phyloP scores from a whole-genome alignment of 163 green algal species.

The Chlamydomonas reinhardtii region DNA sequence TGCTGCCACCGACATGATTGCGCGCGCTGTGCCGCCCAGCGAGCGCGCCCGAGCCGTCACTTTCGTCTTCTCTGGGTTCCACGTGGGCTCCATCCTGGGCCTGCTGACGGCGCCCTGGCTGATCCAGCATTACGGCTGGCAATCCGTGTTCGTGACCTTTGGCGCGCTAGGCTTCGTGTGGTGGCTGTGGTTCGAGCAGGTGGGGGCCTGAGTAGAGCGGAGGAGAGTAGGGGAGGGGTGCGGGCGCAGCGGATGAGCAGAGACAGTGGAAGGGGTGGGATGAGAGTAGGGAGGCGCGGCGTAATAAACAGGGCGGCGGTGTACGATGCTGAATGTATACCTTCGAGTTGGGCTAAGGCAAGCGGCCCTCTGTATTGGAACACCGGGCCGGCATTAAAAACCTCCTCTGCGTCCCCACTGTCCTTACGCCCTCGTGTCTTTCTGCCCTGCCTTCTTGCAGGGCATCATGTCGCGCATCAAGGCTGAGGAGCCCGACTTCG shows the following conservation, averaged over 20 bases:
- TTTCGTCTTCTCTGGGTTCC: constrained; percentile 94
- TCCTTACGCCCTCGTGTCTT: too few relatives aligned
- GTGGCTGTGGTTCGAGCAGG: constrained; percentile 83
- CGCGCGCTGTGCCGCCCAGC: constrained; percentile 60
- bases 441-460: too few relatives aligned
- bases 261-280: too few relatives aligned
- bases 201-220: constrained; percentile 24
- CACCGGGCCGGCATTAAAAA: too few relatives aligned
- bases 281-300: too few relatives aligned
- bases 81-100: constrained; percentile 94
- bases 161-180: constrained; percentile 86
- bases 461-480: constrained; percentile 38
- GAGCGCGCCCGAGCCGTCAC: constrained; percentile 87
- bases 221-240: too few relatives aligned
- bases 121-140: constrained; percentile 91
- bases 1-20: constrained; percentile 85
- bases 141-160: constrained; percentile 92
- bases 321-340: too few relatives aligned
- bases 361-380: too few relatives aligned
- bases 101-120: constrained; percentile 88
- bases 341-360: too few relatives aligned
- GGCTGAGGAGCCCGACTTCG: constrained; percentile 36
- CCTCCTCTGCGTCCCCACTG: too few relatives aligned
- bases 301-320: too few relatives aligned
- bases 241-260: background rate